Conservation (phyloP, 139 green algal species). For the Micromonas pusilla region DNA sequence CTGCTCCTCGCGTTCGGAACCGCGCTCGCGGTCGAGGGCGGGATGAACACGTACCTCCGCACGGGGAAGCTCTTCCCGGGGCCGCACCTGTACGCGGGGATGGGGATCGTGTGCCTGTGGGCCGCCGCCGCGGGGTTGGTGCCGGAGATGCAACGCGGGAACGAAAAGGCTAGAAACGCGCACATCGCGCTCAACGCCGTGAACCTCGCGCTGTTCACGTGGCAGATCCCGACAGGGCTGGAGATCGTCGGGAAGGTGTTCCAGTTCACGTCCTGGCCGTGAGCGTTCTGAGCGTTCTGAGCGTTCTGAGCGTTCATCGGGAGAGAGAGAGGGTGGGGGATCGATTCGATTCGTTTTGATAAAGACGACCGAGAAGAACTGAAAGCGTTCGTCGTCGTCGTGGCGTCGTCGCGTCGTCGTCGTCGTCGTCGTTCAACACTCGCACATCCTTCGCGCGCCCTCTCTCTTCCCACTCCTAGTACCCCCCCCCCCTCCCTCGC, state of each 20-base stretch:
- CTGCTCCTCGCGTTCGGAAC: conserved; percentile 82
- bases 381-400: too few species aligned
- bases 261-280: conserved; percentile 66
- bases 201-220: conserved; percentile 83
- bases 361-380: too few species aligned
- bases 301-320: background rate
- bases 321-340: too few species aligned
- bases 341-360: too few species aligned
- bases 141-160: conserved; percentile 93
- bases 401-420: too few species aligned
- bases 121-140: conserved; percentile 79
- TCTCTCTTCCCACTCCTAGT: too few species aligned
- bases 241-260: conserved; percentile 93
- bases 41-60: conserved; percentile 88
- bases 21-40: conserved; percentile 71
- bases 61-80: conserved; percentile 95
- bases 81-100: conserved; percentile 91
- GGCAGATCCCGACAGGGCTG: conserved; percentile 82
- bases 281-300: conserved; percentile 1
- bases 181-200: conserved; percentile 89
- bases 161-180: conserved; percentile 70
- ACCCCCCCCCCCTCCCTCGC: too few species aligned
- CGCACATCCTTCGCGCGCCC: too few species aligned
- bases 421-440: too few species aligned
- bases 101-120: conserved; percentile 84